Conservation (phyloP, 345 rosid species). For the Melaleuca alternifolia region DNA sequence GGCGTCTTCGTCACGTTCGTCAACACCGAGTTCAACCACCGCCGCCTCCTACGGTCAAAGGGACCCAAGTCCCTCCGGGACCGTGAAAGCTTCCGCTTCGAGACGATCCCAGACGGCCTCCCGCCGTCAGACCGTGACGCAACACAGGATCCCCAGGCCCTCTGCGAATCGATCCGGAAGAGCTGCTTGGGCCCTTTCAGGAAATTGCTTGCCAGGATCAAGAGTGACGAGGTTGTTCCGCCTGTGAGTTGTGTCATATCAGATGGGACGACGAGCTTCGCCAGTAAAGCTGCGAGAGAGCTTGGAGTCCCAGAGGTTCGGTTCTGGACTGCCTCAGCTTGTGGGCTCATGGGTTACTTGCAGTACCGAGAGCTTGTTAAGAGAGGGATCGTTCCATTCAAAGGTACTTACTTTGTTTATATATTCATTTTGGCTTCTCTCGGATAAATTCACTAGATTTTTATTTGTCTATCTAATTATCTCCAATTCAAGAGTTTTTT, state of each 20-base stretch:
- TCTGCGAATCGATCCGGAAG: neutral
- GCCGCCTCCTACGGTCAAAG: conserved; percentile 5
- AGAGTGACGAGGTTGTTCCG: neutral
- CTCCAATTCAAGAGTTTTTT: neutral
- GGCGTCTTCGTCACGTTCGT: conserved; percentile 28
- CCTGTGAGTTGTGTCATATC: conserved; percentile 16
- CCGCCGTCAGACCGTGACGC: conserved; percentile 5
- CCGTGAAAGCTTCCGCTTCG: conserved; percentile 2
- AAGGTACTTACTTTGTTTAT: conserved; percentile 12
- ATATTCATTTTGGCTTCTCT: neutral
- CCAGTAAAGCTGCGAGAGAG: conserved; percentile 9
- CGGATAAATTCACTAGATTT: neutral
- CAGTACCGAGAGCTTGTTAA: conserved; percentile 13
- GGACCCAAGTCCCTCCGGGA: neutral
- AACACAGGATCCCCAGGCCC: neutral
- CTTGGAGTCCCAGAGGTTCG: conserved; percentile 13
- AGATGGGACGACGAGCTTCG: conserved; percentile 11
- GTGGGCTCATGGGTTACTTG: conserved; percentile 18
- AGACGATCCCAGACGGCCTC: conserved; percentile 17
- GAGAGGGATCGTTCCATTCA: conserved; percentile 19
- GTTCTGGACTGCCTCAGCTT: conserved; percentile 27
- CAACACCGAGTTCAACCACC: conserved; percentile 16
- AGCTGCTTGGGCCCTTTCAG: conserved; percentile 9
- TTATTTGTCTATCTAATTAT: neutral
- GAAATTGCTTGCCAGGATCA: conserved; percentile 8